Evolutionary conservation across 805 yeast species (phyloP), one percentile per base, ranked within the genome.

Genomic region (Pichia heedii): DNA sequence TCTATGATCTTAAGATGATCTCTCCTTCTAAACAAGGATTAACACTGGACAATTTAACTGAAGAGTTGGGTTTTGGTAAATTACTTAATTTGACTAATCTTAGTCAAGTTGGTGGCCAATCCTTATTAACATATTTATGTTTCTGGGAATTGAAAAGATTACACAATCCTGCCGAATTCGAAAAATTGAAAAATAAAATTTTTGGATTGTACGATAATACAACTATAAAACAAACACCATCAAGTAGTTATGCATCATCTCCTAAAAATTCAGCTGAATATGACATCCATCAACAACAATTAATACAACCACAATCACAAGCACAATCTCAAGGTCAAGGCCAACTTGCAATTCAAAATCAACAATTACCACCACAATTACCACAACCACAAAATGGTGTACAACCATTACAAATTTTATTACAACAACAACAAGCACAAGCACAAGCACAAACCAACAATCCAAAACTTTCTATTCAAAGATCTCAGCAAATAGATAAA

Each of bases 1-100:
- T 84, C 41, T 87, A 76, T 62, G 98, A 90, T 58, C 75, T 93
- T 56, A 93, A 90, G 60, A 68, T 66, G 24, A 59, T 77, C 22
- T 58, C 70, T 16, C 47, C 60, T 15, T 40, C 32, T 21, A 44
- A 36, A 33, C 22, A 40, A 29, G 45, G 46, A n/a, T 21, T 42
- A 10, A 70, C 80, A 2, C 65, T 82, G 33, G 85, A 81, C 53
- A 68, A 70, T 42, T 63, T 82, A 45, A 84, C 87, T 0, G 89
- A 82, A 54, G 89, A 81, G 43, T 65, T 82, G 42, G 78, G 80
- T 7, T 72, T 82, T 39, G 82, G 84, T 13, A 76, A 81, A 40
- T 71, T 78, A 29, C 74, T 74, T 3, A 61, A 69, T 29, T 61
- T 73, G 36, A 30, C 33, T 9, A 54, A 54, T 27, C 77, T 62